Percentiles rank a stretch among this genome's conserved stretches.
Evolutionary conservation across 768 basidiomycete genomes (phyloP).

Genomic region (Rhizopogon rudus): DNA sequence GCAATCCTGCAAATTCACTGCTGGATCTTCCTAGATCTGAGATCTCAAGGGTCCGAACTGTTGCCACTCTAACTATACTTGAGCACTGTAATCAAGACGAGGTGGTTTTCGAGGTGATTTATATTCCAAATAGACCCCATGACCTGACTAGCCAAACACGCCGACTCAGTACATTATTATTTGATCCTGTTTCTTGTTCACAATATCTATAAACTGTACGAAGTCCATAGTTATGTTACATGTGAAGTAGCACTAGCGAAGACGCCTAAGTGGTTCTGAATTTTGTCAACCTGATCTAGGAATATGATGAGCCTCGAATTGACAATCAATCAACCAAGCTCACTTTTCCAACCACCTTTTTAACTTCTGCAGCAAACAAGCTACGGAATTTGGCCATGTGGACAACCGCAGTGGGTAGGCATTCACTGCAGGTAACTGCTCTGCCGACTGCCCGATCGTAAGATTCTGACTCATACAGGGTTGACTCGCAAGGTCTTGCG

Average conservation of each 20-base stretch:
- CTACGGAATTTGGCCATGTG: neutral
- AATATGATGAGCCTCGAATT: neutral
- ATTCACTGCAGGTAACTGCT: neutral
- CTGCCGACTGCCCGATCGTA: neutral
- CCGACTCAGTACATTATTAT: too few relatives aligned
- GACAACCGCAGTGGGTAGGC: neutral
- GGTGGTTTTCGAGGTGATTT: too few relatives aligned
- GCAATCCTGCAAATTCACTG: conserved; percentile 31
- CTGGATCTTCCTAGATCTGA: neutral
- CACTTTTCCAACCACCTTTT: neutral
- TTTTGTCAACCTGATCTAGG: too few relatives aligned
- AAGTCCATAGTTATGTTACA: too few relatives aligned
- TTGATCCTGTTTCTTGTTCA: too few relatives aligned
- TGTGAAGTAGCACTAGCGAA: too few relatives aligned
- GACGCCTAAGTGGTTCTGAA: too few relatives aligned
- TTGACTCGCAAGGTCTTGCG: neutral
- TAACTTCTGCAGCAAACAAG: neutral
- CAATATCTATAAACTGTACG: too few relatives aligned
- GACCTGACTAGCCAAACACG: too few relatives aligned
- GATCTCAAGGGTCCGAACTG: conserved; percentile 12
- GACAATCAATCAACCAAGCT: neutral
- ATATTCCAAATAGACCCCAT: too few relatives aligned
- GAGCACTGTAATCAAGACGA: too few relatives aligned
- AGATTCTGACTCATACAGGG: neutral
- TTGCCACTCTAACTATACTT: neutral